Base-by-base conservation (phyloP, 805 yeast genomes). In the Candida sphagnicola region DNA sequence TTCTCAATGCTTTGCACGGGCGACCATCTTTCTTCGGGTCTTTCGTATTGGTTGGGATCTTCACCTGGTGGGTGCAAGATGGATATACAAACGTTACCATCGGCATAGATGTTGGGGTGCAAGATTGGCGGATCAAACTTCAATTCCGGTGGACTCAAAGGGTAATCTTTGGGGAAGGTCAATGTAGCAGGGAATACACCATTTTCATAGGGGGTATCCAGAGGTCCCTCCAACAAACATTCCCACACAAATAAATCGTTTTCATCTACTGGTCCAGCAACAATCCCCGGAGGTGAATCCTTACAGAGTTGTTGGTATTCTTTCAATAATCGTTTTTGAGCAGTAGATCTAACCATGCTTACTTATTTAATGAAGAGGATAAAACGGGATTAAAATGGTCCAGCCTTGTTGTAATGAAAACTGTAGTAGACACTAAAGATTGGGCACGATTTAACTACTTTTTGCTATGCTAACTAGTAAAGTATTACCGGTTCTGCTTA, bases 1-100 rank as follows among this genome's bases (percentile, higher is more conserved):
- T 93, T 93, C 64, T 93, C 99, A n/a, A 93, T 90, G 56, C 95
- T 85, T 60, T 93, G 99, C 21, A 93, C 90, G 0, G 99, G 99
- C 5, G 95, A 85, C 99, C 99, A 93, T 48, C 99, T 71, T 64
- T 93, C 99, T 50, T 90, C 95, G 0, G 98, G 95, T 21, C 86
- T 65, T 61, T 93, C 99, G 63, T 93, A 93, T 74, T 84, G 89
- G 59, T 89, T 78, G 15, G 99, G 98, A 61, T 93, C 99, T 51
- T 90, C 95, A 8, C 99, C 99, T 1, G 98, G 96, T 1, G 96
- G 80, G 58, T 93, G 99, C 47, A 93, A 70, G 35, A 93, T 93
- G 12, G 96, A 87, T 36, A 93, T 93, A 61, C 99, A 93, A 3
- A 93, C 99, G 17, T 87, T 87, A 2, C 99, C 99, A 55, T 90